phyloP scores from a whole-genome alignment of 2,329 filamentous ascomycete genomes.

The Colletotrichum echinochloae region DNA sequence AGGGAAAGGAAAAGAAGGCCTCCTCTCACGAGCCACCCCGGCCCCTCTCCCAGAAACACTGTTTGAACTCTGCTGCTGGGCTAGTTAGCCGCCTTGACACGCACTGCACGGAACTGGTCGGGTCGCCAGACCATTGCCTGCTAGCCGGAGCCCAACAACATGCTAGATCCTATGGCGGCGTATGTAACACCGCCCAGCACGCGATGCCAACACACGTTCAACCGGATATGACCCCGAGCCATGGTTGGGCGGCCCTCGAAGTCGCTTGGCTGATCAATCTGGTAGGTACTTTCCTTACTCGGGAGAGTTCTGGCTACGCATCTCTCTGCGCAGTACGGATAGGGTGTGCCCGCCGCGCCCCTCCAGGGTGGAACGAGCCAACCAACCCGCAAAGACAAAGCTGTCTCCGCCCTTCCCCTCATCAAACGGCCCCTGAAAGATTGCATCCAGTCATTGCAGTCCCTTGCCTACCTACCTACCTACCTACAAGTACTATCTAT shows the following conservation, averaged over 20 bases:
- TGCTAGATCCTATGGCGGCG: not conserved
- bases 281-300: not conserved
- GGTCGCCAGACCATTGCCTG: not conserved
- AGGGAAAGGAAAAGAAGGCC: constrained; percentile 17
- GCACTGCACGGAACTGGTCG: not conserved
- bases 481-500: too few species aligned
- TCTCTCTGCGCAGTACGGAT: too few species aligned
- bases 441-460: constrained; percentile 23
- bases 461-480: not conserved
- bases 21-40: not conserved
- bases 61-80: constrained; percentile 26
- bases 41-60: constrained; percentile 26
- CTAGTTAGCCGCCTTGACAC: not conserved
- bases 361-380: too few species aligned
- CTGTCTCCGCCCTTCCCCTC: not conserved
- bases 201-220: not conserved
- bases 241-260: not conserved
- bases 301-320: not conserved
- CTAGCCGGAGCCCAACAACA: not conserved
- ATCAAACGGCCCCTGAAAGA: constrained; percentile 17
- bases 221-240: constrained; percentile 2
- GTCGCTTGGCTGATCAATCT: not conserved
- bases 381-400: constrained; percentile 14
- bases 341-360: too few species aligned
- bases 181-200: not conserved